These are phyloP conservation scores for Lotus japonicus DNA, from an alignment of 306 rosid species.

Conservation along the genomic window DNA sequence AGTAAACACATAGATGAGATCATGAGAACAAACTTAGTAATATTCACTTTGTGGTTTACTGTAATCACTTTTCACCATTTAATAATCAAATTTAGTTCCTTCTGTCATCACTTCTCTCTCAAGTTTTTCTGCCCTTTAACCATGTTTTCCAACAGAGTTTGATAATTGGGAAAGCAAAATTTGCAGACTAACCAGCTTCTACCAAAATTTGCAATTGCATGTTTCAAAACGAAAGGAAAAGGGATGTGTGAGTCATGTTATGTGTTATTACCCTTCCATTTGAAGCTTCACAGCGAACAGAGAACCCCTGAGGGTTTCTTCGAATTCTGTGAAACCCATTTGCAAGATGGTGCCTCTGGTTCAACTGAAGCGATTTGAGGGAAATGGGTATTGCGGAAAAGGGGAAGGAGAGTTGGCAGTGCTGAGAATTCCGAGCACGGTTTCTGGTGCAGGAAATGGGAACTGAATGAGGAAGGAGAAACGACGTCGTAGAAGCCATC, in stretches of 20 bases:
- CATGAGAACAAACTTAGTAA: no score
- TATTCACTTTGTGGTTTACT: not conserved
- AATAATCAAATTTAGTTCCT: not conserved
- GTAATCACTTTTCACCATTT: not conserved
- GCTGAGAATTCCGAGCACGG: constrained; percentile 26
- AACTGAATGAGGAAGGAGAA: constrained; percentile 33
- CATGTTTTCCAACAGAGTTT: not conserved
- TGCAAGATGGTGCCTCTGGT: constrained; percentile 18
- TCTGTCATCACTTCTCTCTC: not conserved
- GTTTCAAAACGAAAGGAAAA: not conserved
- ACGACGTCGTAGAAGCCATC: constrained; percentile 58
- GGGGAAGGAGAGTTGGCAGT: constrained; percentile 16
- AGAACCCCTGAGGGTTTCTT: constrained; percentile 29
- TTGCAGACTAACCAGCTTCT: not conserved
- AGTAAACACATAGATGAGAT: no score
- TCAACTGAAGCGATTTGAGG: constrained; percentile 31
- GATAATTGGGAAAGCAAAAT: not conserved
- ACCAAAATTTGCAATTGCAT: not conserved
- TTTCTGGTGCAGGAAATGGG: constrained; percentile 30
- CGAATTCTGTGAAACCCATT: constrained; percentile 31
- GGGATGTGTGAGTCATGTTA: not conserved
- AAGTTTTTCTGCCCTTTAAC: not conserved
- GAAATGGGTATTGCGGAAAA: constrained; percentile 28
- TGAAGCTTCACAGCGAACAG: constrained; percentile 69
- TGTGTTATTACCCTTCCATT: constrained; percentile 62